Base-by-base conservation (phyloP, 2,329 filamentous ascomycete species). In the Talaromyces sp. region DNA sequence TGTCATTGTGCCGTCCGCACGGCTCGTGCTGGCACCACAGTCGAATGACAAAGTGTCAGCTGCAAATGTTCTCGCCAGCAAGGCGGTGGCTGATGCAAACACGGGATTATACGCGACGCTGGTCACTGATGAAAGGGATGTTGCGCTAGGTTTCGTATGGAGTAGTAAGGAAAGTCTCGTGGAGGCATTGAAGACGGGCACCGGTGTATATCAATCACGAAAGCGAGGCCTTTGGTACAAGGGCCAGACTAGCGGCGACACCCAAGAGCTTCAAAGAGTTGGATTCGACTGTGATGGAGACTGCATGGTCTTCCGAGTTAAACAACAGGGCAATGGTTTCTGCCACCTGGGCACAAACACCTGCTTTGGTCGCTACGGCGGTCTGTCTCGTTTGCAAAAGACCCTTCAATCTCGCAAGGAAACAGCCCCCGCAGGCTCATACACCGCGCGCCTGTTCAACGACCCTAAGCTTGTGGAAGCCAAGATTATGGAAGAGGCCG, bases 401-500 rank as follows among this genome's bases (percentile, higher is more conserved):
- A 97, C 92, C 0, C 82, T 99, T 14, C 80, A 89, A 65, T 88
- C 87, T 46, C 88, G 94, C 67, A 96, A 94, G 73, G 77, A 83
- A 48, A 91, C 89, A 19, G 92, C 93, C 0, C 93, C 94, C 0
- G 83, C 84, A 65, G 93, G 92, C 1, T 99, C 94, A 12, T 99
- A 99, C 75, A 99, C 94, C 4, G 91, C 92, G 19, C 84, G 93
- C 35, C 80, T 99, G 1, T 99, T 97, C 80, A 92, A 88, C 19
- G 94, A 99, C 65, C 85, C 91, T 67, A 92, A 95, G 74, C 83
- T 99, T 59, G 78, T 97, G 58, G 84, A 90, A 50, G 94, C 94
- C 3, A 99, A 99, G 82, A 97, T 99, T 59, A 95, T 97, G 87
- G 94, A 99, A 75, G 94, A 99, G 75, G 94, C 94, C 0, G 90